A percentile compares a stretch with the other conserved stretches of the same genome.
Conservation (phyloP, 2,329 filamentous ascomycete genomes). For the Stagonosporopsis rhizophila region DNA sequence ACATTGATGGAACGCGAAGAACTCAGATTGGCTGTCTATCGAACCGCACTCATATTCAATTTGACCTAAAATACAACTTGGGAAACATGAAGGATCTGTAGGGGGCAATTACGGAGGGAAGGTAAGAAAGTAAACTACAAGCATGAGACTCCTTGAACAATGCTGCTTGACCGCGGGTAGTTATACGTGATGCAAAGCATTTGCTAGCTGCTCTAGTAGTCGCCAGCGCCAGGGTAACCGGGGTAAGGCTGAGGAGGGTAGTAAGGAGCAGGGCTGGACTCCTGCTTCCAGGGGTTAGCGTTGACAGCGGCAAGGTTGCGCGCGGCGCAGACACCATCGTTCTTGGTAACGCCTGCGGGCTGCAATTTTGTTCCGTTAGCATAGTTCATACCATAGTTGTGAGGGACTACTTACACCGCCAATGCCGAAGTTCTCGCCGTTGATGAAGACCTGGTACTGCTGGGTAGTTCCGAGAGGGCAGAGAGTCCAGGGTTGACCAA, state of each 20-base stretch:
- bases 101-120: conserved; percentile 22
- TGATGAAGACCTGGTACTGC: conserved; percentile 40
- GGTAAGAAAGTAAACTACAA: conserved; percentile 21
- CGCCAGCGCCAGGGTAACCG: not conserved
- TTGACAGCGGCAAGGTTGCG: conserved; percentile 29
- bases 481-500: conserved; percentile 24
- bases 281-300: conserved; percentile 25
- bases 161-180: conserved; percentile 20
- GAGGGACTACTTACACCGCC: conserved; percentile 14
- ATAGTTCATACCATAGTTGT: not conserved
- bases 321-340: conserved; percentile 4
- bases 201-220: conserved; percentile 3
- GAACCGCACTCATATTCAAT: conserved; percentile 23
- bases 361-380: not conserved
- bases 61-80: conserved; percentile 22
- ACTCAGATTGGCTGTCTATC: conserved; percentile 16
- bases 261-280: conserved; percentile 12
- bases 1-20: not conserved
- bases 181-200: conserved; percentile 11
- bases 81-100: conserved; percentile 18
- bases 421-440: conserved; percentile 31
- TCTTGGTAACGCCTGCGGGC: conserved; percentile 27
- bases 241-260: conserved; percentile 11
- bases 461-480: conserved; percentile 32
- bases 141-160: conserved; percentile 19